Base-by-base conservation (phyloP, 1,139 yeast species). In the Sugiyamaella paludigena region DNA sequence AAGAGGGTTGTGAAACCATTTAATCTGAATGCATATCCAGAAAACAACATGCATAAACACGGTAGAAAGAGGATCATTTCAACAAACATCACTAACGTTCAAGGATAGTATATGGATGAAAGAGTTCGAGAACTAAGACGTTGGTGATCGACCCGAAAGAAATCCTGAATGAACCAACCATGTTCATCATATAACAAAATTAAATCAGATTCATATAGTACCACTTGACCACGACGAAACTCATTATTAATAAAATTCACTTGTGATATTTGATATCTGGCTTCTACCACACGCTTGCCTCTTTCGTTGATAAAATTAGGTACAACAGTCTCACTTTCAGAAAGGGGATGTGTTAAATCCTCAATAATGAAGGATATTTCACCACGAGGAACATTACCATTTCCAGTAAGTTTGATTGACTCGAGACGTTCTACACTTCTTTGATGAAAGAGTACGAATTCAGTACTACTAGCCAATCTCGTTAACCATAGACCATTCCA, bases 401-500 rank as follows among this genome's bases (percentile, higher is more conserved):
- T 65, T 1, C 68, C 63, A 1, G 69, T 65, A 10, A 65, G 49
- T 39, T 64, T 61, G 47, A 65, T 54, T 2, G 63, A 68, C 43
- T 64, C 65, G 7, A 64, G 49, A 13, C 61, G 48, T 12, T 48
- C 45, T 1, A 53, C 40, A 2, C 51, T 44, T 4, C 60, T 58
- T 47, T 63, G 66, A 34, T 54, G 60, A 34, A 61, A 49, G 10
- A 64, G 48, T 2, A 57, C 24, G 33, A 62, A 57, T 46, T 62
- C 61, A 16, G 57, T 58, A n/a, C 49, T 48, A 26, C 50, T 57
- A 8, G 58, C 58, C 24, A 50, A 50, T 32, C 60, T 58, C 10
- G 57, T 59, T 34, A 62, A 49, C 68, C 68, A 64, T 7, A 64
- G 40, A 2, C 67, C 68, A 27, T 58, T 52, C 56, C 58, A 60